These are phyloP conservation scores for Fusarium verrucosum DNA, from an alignment of 2,329 filamentous ascomycete species.

Conservation along the genomic window DNA sequence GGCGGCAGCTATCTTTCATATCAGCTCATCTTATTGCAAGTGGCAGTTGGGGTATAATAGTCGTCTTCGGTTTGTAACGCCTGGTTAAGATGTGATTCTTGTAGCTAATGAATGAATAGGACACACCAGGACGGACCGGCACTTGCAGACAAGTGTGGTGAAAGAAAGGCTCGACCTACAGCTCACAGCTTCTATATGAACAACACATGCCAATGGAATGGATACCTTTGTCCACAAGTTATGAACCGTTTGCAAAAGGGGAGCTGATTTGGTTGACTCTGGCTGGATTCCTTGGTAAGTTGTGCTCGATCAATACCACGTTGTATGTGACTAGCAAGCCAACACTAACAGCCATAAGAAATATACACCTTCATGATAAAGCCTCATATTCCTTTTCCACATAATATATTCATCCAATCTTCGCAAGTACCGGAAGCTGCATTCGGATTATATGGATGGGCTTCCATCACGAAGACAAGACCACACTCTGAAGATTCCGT, in stretches of 20 bases:
- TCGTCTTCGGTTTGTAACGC: not conserved
- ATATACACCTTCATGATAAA: not conserved
- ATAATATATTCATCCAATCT: not conserved
- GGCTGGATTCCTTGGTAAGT: not conserved
- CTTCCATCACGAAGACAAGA: not conserved
- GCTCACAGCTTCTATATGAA: not conserved
- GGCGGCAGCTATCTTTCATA: not conserved
- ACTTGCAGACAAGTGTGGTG: not conserved
- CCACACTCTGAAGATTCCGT: not conserved
- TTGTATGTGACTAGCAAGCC: not conserved
- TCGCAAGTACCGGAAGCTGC: not conserved
- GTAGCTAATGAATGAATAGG: too few relatives aligned
- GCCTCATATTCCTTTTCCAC: not conserved
- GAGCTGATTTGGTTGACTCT: rapidly evolving
- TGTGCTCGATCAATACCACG: not conserved
- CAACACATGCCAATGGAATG: not conserved
- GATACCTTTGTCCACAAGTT: not conserved
- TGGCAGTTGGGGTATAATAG: not conserved
- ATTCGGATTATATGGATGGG: not conserved
- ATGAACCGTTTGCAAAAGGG: rapidly evolving
- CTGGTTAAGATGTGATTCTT: not conserved
- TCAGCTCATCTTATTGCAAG: not conserved
- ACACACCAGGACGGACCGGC: rapidly evolving
- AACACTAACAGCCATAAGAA: not conserved
- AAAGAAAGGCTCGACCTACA: not conserved